Evolutionary conservation across 1,284 basidiomycete genomes (phyloP).

Genomic region (Tylopilus sp.): DNA sequence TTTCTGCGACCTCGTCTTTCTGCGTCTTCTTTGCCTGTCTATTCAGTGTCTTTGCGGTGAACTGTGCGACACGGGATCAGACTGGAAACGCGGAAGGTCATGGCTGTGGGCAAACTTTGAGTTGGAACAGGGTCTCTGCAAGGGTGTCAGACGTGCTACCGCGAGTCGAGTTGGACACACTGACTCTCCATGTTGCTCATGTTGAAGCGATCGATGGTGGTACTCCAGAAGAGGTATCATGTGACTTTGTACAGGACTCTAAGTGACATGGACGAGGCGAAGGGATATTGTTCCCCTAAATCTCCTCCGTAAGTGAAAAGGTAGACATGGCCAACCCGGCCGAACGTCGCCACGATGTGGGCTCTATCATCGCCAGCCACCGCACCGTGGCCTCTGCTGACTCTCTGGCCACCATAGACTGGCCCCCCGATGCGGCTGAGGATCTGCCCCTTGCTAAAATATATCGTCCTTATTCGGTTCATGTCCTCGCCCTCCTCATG

Average conservation of each 20-base stretch:
- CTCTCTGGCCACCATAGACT: conserved; percentile 53
- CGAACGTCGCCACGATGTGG: conserved; percentile 28
- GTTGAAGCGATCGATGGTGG: background rate
- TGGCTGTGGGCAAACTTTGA: conserved; percentile 59
- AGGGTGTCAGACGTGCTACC: conserved; percentile 5
- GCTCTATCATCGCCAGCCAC: conserved; percentile 38
- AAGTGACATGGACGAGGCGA: conserved; percentile 10
- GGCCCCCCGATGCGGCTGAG: conserved; percentile 48
- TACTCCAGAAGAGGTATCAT: conserved; percentile 9
- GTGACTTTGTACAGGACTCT: conserved; percentile 20
- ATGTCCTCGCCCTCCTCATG: conserved; percentile 69
- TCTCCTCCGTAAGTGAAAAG: conserved; percentile 1
- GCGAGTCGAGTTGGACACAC: conserved; percentile 30
- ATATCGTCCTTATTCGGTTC: conserved; percentile 60
- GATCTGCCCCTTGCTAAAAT: conserved; percentile 45
- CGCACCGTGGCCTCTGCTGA: conserved; percentile 36
- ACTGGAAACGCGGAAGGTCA: conserved; percentile 6
- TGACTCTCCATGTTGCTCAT: conserved; percentile 92
- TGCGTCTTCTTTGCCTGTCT: conserved; percentile 94
- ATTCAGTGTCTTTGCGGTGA: conserved; percentile 91
- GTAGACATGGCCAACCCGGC: background rate
- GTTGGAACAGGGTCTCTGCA: conserved; percentile 90
- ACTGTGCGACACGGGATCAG: conserved; percentile 50
- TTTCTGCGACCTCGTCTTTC: conserved; percentile 88
- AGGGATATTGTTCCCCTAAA: background rate